Conservation (phyloP, 805 yeast genomes). For the Vanderwaltozyma polyspora region DNA sequence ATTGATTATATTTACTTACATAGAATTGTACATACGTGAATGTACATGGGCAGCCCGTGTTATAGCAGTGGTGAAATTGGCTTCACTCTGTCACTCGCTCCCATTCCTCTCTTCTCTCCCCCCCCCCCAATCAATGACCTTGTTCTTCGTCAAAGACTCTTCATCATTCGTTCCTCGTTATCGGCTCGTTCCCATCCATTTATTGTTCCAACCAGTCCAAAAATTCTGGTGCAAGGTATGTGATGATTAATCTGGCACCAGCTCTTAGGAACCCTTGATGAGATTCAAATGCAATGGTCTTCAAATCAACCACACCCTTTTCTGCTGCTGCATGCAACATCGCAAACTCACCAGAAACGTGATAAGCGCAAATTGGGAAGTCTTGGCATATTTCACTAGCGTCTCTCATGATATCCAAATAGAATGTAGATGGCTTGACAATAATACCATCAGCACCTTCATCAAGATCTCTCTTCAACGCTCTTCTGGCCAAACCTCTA, state of each 20-base stretch:
- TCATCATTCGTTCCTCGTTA: no score
- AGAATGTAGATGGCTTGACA: conserved; percentile 93
- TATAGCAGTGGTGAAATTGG: no score
- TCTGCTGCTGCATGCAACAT: conserved; percentile 98
- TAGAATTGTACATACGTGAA: no score
- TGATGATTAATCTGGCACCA: conserved; percentile 83
- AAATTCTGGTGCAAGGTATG: conserved; percentile 92
- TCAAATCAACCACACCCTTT: conserved; percentile 81
- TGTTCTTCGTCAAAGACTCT: no score
- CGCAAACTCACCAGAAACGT: conserved; percentile 94
- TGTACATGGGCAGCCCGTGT: no score
- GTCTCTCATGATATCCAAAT: conserved; percentile 80
- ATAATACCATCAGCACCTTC: conserved; percentile 96
- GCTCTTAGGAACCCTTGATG: conserved; percentile 90
- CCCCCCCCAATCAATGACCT: no score
- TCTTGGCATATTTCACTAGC: conserved; percentile 74
- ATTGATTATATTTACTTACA: no score
- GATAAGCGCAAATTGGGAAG: conserved; percentile 88
- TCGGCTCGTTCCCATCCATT: no score
- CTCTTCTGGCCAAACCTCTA: conserved; percentile 87
- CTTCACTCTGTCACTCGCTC: no score
- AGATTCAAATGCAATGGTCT: conserved; percentile 66
- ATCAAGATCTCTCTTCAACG: conserved; percentile 67
- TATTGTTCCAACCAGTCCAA: conserved; percentile 80
- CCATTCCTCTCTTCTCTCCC: no score